Percentiles rank a stretch among this genome's conserved stretches.
Conservation (phyloP, 768 basidiomycete species). For the Fomitopsis serialis region DNA sequence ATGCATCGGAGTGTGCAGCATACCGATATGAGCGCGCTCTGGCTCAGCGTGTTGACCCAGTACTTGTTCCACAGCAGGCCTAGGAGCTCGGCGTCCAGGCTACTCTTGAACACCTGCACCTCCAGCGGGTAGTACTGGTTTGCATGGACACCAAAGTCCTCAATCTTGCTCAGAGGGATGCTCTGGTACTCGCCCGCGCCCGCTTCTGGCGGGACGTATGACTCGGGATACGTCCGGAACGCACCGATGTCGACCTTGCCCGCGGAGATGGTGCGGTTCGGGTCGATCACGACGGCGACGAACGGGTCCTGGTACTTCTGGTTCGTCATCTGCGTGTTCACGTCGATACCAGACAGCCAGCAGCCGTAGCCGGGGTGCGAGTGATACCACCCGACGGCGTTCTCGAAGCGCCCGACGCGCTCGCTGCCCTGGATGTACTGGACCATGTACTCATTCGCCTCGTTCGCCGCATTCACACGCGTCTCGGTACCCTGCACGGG, state of each 20-base stretch:
- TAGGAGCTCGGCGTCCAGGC: slow-evolving; percentile 80
- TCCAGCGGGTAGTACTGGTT: slow-evolving; percentile 94
- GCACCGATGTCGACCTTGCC: slow-evolving; percentile 99
- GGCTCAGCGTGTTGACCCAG: slow-evolving; percentile 96
- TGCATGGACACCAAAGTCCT: slow-evolving; percentile 98
- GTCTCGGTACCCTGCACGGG: slow-evolving; percentile 99
- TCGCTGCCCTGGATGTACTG: slow-evolving; percentile 81
- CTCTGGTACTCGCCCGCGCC: slow-evolving; percentile 87
- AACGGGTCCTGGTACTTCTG: slow-evolving; percentile 96
- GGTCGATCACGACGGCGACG: slow-evolving; percentile 98
- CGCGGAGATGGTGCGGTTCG: slow-evolving; percentile 96
- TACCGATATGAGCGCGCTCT: slow-evolving; percentile 89
- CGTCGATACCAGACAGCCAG: slow-evolving; percentile 98
- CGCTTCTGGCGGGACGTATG: slow-evolving; percentile 76
- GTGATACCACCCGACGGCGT: slow-evolving; percentile 96
- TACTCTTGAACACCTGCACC: slow-evolving; percentile 92
- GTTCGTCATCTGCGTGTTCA: slow-evolving; percentile 93
- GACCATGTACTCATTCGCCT: slow-evolving; percentile 98
- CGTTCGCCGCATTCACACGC: slow-evolving; percentile 91
- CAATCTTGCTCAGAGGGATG: slow-evolving; percentile 94
- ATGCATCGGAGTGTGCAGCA: slow-evolving; percentile 16
- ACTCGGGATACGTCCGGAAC: slow-evolving; percentile 95
- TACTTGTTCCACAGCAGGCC: slow-evolving; percentile 98
- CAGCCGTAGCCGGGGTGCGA: slow-evolving; percentile 99
- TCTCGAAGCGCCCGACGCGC: slow-evolving; percentile 78